Evolutionary conservation across 1,284 basidiomycete genomes (phyloP).

Genomic region (Malassezia brasiliensis): DNA sequence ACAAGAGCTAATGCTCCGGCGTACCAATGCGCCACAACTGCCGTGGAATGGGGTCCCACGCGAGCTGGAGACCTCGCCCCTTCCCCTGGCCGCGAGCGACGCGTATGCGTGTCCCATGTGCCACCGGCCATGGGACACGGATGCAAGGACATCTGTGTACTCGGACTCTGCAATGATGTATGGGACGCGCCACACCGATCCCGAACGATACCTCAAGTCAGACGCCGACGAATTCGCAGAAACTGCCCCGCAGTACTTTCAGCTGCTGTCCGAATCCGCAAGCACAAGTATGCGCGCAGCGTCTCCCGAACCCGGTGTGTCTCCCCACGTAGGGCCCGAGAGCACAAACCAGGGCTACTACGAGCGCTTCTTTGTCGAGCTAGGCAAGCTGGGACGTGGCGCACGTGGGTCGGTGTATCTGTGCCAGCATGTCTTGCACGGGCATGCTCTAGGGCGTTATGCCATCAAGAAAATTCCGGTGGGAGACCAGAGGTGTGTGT

Average conservation of each 20-base stretch:
- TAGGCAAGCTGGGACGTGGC: slow-evolving; percentile 75
- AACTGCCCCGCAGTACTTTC: slow-evolving; percentile 36
- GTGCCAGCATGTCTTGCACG: slow-evolving; percentile 72
- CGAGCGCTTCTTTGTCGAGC: slow-evolving; percentile 72
- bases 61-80: not conserved
- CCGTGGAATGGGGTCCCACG: not conserved
- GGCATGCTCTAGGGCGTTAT: slow-evolving; percentile 60
- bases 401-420: slow-evolving; percentile 80
- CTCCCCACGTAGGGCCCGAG: not conserved
- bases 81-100: not conserved
- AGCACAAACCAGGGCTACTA: slow-evolving; percentile 51
- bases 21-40: not conserved
- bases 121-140: not conserved
- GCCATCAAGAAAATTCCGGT: slow-evolving; percentile 93
- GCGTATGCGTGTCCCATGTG: not conserved
- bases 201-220: not conserved
- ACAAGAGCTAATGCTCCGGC: slow-evolving; percentile 26
- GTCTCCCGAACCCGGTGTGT: not conserved
- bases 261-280: slow-evolving; percentile 22
- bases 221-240: slow-evolving; percentile 13
- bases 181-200: not conserved
- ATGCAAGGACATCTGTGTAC: not conserved
- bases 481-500: slow-evolving; percentile 53
- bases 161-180: not conserved
- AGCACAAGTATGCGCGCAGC: not conserved